These are phyloP conservation scores for Fallopia convolvulus DNA, from an alignment of 148 eudicot species.

Conservation along the genomic window DNA sequence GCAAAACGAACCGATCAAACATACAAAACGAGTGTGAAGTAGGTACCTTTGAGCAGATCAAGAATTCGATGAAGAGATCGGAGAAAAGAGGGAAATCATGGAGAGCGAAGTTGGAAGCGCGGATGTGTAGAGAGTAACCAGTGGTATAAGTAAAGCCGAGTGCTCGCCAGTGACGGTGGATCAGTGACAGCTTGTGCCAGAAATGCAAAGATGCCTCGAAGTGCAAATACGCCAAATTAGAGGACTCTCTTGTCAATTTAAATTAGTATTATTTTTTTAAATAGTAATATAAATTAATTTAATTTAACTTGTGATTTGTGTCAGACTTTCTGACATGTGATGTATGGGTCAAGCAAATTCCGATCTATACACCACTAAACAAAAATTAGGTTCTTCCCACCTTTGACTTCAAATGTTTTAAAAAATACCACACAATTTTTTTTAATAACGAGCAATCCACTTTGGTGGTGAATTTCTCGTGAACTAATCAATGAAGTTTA, in stretches of 20 bases:
- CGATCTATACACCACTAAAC: neutral
- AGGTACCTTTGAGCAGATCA: constrained; percentile 2
- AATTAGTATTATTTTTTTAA: neutral
- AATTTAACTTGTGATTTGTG: neutral
- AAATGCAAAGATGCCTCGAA: neutral
- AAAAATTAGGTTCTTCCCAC: neutral
- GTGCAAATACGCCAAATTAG: constrained; percentile 3
- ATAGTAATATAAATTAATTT: neutral
- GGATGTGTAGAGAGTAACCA: neutral
- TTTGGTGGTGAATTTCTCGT: too few species aligned
- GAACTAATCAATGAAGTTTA: too few species aligned
- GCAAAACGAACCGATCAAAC: neutral
- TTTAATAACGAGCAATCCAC: too few species aligned
- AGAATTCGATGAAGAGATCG: neutral
- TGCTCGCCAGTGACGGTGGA: constrained; percentile 6
- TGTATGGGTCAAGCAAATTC: neutral
- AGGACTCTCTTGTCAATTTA: constrained; percentile 1
- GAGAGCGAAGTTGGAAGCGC: neutral
- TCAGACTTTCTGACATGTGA: neutral
- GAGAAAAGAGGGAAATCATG: neutral
- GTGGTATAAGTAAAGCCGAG: constrained; percentile 4
- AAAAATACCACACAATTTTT: too few species aligned
- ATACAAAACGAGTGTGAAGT: neutral
- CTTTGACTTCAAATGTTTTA: too few species aligned
- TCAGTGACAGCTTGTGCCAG: constrained; percentile 9